Evolutionary conservation across 2,329 filamentous ascomycete genomes (phyloP).

Genomic region (Orbilia blumenaviensis): DNA sequence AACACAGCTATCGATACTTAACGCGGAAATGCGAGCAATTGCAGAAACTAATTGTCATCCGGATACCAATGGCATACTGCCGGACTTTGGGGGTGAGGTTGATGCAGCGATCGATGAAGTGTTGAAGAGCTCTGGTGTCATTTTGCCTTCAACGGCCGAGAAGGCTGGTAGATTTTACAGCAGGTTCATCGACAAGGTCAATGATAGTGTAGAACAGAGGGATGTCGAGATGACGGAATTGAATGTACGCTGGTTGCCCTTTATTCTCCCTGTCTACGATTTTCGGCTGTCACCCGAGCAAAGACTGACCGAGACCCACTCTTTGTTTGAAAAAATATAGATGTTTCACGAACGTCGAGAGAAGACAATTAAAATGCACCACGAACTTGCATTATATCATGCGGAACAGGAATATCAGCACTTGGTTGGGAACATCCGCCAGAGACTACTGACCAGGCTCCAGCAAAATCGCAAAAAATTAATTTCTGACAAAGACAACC

Average conservation of each 20-base stretch:
- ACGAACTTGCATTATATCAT: conserved; percentile 40
- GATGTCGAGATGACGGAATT: conserved; percentile 49
- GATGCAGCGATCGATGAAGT: conserved; percentile 48
- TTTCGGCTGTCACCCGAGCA: neutral
- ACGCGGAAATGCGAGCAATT: conserved; percentile 52
- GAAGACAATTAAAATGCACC: conserved; percentile 38
- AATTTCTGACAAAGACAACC: conserved; percentile 51
- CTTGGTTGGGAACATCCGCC: conserved; percentile 45
- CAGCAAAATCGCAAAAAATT: conserved; percentile 49
- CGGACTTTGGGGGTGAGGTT: conserved; percentile 50
- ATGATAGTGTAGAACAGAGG: conserved; percentile 42
- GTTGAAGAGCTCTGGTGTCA: conserved; percentile 43
- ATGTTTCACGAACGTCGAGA: conserved; percentile 44
- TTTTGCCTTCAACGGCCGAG: conserved; percentile 34
- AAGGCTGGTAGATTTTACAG: conserved; percentile 47
- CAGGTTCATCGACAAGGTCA: conserved; percentile 46
- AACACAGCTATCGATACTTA: conserved; percentile 49
- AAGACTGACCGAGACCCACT: neutral
- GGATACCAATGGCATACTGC: conserved; percentile 47
- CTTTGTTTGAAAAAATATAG: neutral
- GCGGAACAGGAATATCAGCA: conserved; percentile 51
- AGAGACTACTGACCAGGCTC: conserved; percentile 36
- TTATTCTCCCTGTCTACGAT: neutral
- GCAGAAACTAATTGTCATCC: conserved; percentile 49
- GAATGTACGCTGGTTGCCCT: conserved; percentile 19